Evolutionary conservation across 352 stramenopile species (phyloP).

Genomic region (Globisporangium megalacanthum): DNA sequence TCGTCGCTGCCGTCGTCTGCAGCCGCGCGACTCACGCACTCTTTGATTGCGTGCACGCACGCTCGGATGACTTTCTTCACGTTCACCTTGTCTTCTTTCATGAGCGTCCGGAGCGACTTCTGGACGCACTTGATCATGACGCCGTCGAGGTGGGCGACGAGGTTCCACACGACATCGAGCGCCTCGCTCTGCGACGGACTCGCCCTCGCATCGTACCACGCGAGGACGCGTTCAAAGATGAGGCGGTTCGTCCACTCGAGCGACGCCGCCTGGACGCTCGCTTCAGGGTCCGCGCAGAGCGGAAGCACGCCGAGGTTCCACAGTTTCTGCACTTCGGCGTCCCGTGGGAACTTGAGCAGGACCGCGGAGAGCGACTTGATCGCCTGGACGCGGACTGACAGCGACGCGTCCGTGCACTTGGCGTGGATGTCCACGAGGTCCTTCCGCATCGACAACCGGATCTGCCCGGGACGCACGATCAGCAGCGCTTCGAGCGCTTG

Average conservation of each 20-base stretch:
- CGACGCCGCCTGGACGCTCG: constrained; percentile 58
- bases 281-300: constrained; percentile 74
- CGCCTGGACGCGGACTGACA: constrained; percentile 76
- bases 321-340: constrained; percentile 68
- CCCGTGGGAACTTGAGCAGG: constrained; percentile 59
- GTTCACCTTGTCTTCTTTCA: constrained; percentile 59
- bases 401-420: constrained; percentile 65
- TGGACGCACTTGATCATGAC: constrained; percentile 74
- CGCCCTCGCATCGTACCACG: constrained; percentile 42
- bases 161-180: constrained; percentile 48
- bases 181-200: constrained; percentile 22
- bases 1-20: constrained; percentile 30
- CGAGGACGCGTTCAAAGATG: constrained; percentile 62
- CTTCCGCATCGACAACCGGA: constrained; percentile 49
- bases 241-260: constrained; percentile 51
- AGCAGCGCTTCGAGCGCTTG: constrained; percentile 75
- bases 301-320: constrained; percentile 84
- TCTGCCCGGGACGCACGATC: constrained; percentile 35
- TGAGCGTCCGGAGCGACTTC: constrained; percentile 60
- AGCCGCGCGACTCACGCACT: constrained; percentile 33
- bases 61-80: constrained; percentile 48
- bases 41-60: constrained; percentile 59
- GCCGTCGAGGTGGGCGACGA: constrained; percentile 67
- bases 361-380: constrained; percentile 79
- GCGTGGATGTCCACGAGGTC: constrained; percentile 77